Base-by-base conservation (phyloP, 495 filamentous ascomycete genomes). In the Penicillium taxi region DNA sequence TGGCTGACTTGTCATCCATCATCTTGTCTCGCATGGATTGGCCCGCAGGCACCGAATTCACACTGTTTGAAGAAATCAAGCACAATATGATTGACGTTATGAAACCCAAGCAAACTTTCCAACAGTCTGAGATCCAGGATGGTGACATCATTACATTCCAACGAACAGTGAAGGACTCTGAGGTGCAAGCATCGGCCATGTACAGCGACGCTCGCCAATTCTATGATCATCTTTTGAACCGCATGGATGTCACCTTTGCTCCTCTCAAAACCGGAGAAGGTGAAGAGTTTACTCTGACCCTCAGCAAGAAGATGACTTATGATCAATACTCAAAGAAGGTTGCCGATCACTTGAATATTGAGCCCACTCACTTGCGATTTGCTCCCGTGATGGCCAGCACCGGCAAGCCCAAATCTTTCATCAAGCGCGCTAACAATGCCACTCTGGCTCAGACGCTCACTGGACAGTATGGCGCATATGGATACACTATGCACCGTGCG, bases 81-180 rank as follows among this genome's bases (percentile, higher is more conserved):
- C 86, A 88, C 24, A 81, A 75, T 32, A 96, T 96, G 89, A 94
- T 99, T 49, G 91, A 99, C 46, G 67, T 74, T 9, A 86, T 96
- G 72, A 96, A 95, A 56, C 78, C 80, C 1, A 96, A 94, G 56
- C 74, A 84, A 50, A 82, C 86, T 0, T 75, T 99, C 40, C 80
- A 84, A 31, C 78, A 84, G 35, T 87, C 90, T 2, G 91, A 99
- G 57, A 85, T 99, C 26, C 90, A 96, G 52, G 89, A 96, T 53
- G 91, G 91, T 26, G 91, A 99, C 55, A 95, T 99, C 48, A 76
- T 99, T 20, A 94, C 88, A 46, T 95, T 96, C 64, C 90, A 96
- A 59, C 74, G 72, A 39, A 50, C 68, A 9, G 54, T 78, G 21
- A 72, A 70, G 41, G 80, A 85, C 13, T 72, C 78, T 25, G 80